Evolutionary conservation across 1,284 basidiomycete species (phyloP), one percentile per base, ranked within the genome.

Genomic region (Psilocybe mexicana): DNA sequence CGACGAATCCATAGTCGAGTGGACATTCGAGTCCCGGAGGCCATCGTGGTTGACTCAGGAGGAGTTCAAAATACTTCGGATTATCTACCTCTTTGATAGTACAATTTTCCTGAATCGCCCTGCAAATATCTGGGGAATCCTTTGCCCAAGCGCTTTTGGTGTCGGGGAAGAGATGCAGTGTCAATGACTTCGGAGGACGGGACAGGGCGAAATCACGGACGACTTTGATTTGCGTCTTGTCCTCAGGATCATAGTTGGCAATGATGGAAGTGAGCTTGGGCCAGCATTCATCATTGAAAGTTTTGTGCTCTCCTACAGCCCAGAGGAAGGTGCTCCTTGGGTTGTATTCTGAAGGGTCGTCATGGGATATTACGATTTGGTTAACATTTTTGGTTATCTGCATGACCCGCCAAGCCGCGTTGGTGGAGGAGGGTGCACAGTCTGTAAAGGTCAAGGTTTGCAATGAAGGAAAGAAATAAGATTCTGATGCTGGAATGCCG

Each of bases 391-490:
- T 14, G 2, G 55, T 57, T 10, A 57, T 44, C 14, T 40, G 33
- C 8, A 35, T 24, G 23, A 57, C 38, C 10, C n/a, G 40, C 35
- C 43, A 44, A 11, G 38, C 36, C 8, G 35, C 43, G 6, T 25
- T 3, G 24, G 28, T 2, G 10, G 33, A 25, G 11, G 43, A 38
- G 23, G 49, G n/a, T 10, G 49, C 24, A 18, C 23, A 28, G 6
- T 46, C 43, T n/a, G 46, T 45, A 23, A 57, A 43, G 40, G 49
- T 28, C n/a, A 57, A 6, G 3, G 43, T 45, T 14, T 26, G n/a
- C 18, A 58, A 26, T 4, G 57, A 53, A n/a, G 57, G 57, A 26
- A 58, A 58, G 36, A 30, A 38, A 26, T 44, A 54, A 33, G 30
- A 33, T 28, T 35, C 12, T 24, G 24, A 23, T 26, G 4, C 23